Base-by-base conservation (phyloP, 176 grass and related monocot genomes). In the Melocanna baccifera region DNA sequence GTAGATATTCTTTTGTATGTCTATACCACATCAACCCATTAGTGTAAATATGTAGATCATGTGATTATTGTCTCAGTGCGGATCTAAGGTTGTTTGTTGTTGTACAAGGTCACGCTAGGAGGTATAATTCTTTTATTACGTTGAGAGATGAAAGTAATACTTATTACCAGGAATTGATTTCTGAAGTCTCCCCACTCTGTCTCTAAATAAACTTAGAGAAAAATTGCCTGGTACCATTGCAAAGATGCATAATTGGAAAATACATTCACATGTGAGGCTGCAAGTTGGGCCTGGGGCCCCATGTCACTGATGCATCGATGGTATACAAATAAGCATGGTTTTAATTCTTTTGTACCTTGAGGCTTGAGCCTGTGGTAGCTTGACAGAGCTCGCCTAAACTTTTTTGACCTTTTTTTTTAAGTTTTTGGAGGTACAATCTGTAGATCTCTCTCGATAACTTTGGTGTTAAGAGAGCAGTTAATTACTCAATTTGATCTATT, bases 381-480 rank as follows among this genome's bases (percentile, higher is more conserved):
- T 53, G 70, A 65, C 16, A 28, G 0, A 69, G 52, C 30, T 51
- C 7, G 30, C 25, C 53, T 68, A 76, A 3, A 41, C 12, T 10
- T 71, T 71, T 22, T 70, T 18, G n/a, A 36, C n/a, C 18, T 29
- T 73, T 14, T 43, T 28, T 46, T 51, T 65, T 42, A 26, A 53
- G 22, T 36, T 28, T 71, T 71, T 70, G 19, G 5, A 55, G 5
- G 20, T 62, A 55, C 62, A 48, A 52, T 72, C 10, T 83, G n/a
- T 85, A 41, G 18, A 86, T 69, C 39, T 34, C 36, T 69, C 81
- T 73, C 10, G 29, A 28, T 81, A 81, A 77, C 73, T 12, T 70
- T 55, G 62, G 43, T 64, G 67, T 14, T 65, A 22, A 76, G 47
- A 30, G 11, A 67, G 4, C 18, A 74, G 47, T 71, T 81, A 34